phyloP scores from a whole-genome alignment of 768 basidiomycete genomes.

The Rhodotorula paludigena region DNA sequence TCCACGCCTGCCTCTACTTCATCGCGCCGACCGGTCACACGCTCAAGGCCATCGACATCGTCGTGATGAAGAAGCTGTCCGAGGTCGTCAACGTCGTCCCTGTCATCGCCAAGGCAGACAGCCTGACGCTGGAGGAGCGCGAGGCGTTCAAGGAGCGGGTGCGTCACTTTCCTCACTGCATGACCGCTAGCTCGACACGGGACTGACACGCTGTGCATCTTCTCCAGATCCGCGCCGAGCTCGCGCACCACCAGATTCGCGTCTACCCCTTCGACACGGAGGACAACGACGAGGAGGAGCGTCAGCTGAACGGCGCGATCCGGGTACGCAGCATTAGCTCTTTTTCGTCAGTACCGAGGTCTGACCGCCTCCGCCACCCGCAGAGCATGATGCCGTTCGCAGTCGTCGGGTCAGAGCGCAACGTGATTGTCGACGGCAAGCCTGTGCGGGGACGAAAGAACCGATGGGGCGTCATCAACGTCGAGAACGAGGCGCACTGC shows the following conservation, averaged over 20 bases:
- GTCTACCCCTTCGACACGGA: slow-evolving; percentile 96
- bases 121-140: slow-evolving; percentile 86
- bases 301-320: slow-evolving; percentile 81
- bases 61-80: slow-evolving; percentile 97
- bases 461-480: slow-evolving; percentile 97
- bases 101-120: slow-evolving; percentile 97
- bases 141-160: slow-evolving; percentile 90
- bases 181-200: too few relatives aligned
- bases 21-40: slow-evolving; percentile 98
- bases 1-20: slow-evolving; percentile 97
- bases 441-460: slow-evolving; percentile 93
- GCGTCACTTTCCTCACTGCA: slow-evolving; percentile 18
- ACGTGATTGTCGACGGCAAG: slow-evolving; percentile 92
- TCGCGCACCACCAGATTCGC: slow-evolving; percentile 84
- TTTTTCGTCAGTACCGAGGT: too few relatives aligned
- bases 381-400: slow-evolving; percentile 95
- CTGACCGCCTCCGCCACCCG: background rate
- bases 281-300: slow-evolving; percentile 88
- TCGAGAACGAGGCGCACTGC: slow-evolving; percentile 93
- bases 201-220: too few relatives aligned
- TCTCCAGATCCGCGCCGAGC: slow-evolving; percentile 79
- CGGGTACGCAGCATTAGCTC: slow-evolving; percentile 56
- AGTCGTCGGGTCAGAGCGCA: slow-evolving; percentile 92
- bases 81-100: slow-evolving; percentile 99
- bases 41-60: slow-evolving; percentile 91